A percentile compares a stretch with the other conserved stretches of the same genome.
Evolutionary conservation across 2,329 filamentous ascomycete genomes (phyloP).

Genomic region (Botrytis paeoniae): DNA sequence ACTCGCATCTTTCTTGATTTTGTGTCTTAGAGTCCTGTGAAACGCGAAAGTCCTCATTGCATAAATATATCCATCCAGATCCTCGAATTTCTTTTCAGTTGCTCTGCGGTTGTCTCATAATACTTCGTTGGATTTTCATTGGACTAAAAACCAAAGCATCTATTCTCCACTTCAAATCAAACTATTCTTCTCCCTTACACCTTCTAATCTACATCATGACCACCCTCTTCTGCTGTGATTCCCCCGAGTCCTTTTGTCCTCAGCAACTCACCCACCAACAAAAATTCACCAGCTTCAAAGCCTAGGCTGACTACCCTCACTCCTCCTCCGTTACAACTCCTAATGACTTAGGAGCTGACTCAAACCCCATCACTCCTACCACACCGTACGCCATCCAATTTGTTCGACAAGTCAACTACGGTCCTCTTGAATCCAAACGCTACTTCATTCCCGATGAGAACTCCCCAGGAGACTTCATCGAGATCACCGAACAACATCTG

Average conservation of each 20-base stretch:
- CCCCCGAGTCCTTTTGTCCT: neutral
- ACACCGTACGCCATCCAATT: conserved; percentile 41
- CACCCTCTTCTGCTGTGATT: conserved; percentile 5
- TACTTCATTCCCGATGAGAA: conserved; percentile 40
- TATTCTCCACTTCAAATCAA: neutral
- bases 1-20: neutral
- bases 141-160: neutral
- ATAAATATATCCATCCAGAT: rapidly evolving
- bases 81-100: neutral
- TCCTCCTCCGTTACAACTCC: neutral
- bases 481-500: conserved; percentile 41
- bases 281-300: neutral
- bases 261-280: neutral
- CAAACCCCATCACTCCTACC: neutral
- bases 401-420: conserved; percentile 46
- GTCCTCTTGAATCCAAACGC: conserved; percentile 43
- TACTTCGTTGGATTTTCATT: neutral
- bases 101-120: neutral
- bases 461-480: conserved; percentile 33
- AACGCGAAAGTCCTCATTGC: neutral
- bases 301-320: neutral
- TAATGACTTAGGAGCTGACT: neutral
- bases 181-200: neutral
- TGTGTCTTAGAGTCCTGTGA: too few species aligned
- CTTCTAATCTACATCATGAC: neutral